Base-by-base conservation (phyloP, 352 stramenopile species). In the Pythium phragmiticola region DNA sequence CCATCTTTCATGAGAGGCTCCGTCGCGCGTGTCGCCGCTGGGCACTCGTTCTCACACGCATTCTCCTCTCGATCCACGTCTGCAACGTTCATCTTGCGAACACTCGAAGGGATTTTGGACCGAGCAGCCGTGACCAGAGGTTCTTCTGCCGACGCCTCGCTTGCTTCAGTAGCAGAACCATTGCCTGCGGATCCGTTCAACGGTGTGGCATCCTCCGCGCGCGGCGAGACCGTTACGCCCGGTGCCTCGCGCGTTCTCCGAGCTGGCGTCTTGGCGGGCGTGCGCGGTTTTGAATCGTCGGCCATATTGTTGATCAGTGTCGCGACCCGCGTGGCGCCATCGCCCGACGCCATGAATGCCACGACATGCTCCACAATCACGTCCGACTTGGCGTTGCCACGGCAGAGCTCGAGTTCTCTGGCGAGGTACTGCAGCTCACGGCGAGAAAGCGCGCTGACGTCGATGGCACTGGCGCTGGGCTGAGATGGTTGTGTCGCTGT, bases 351-450 rank as follows among this genome's bases (percentile, higher is more conserved):
- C 50, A 88, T 53, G 59, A 85, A 85, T 36, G 76, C 46, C 55
- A 72, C 60, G 19, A 80, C 65, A 52, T 84, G 71, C 54, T 75
- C 59, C 30, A 84, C 45, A 53, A 90, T 87, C 42, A 88, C 74
- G 46, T 90, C 77, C 16, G 77, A 87, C 69, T 89, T 89, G 63
- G 76, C 75, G 51, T 90, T 90, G 28, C 71, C 82, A 42, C 73
- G 75, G 46, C 82, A 90, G 33, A 89, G 63, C 65, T 84, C 66
- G 52, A 90, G 61, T 63, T 89, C 78, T 55, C 82, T 84, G 19
- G 80, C 82, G 54, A 90, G 68, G 48, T 71, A 68, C 70, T 90
- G 82, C 58, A 90, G 72, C 60, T 84, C 78, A 14, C 82, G 80
- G 46, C 82, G 79, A 36, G 78, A 86, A 17, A 86, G 78, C 43